Evolutionary conservation across 441 rosid species (phyloP), one percentile per base, ranked within the genome.

Genomic region (Gossypium schwendimanii): DNA sequence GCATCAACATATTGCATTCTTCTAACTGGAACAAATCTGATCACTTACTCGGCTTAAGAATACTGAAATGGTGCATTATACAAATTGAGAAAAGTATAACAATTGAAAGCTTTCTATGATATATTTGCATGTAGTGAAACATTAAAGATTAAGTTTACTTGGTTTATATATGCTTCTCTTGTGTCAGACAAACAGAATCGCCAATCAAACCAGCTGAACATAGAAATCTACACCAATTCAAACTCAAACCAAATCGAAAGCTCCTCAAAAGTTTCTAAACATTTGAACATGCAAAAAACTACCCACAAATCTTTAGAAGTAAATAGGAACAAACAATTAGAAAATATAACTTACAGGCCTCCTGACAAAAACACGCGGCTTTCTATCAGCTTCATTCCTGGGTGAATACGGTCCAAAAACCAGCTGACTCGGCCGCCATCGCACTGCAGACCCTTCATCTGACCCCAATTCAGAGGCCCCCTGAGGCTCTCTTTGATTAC

Each of bases 371-470:
- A 87, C 85, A 44, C 81, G 88, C 83, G 85, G 86, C 80, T 66
- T 82, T 80, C 66, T 80, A 67, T 79, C 81, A 50, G 86, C 64
- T 52, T 50, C 86, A 36, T 69, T 78, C 53, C 24, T 73, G 0
- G 72, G 75, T 61, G 54, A 57, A 79, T 84, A 93, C 20, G 81
- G 71, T 67, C 81, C 78, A 73, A 93, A 96, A 65, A 83, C 86
- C 21, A 91, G 82, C 91, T 85, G 90, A 81, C 81, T 84, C 8
- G 99, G 99, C 84, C 72, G 80, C 99, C 99, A 94, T 44, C 70
- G 69, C 15, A 79, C 64, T 0, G 82, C 73, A 9, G 87, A 79
- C 6, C 73, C 78, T 6, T 71, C 86, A n/a, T 76, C 44, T n/a
- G 77, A 67, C 31, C 82, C 73, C 74, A 75, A 70, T 79, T 79